Conservation (phyloP, 306 rosid species). For the Datisca glomerata region DNA sequence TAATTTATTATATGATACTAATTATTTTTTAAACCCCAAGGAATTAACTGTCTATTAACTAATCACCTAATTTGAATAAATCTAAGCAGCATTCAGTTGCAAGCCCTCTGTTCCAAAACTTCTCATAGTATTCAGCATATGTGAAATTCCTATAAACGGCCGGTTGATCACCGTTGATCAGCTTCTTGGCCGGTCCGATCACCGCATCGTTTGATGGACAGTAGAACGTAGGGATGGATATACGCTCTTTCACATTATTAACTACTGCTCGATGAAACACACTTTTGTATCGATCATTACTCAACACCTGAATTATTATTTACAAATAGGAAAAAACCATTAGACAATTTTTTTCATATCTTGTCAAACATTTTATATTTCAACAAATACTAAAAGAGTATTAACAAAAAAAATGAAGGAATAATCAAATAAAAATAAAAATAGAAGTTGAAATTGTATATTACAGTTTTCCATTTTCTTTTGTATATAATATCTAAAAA, state of each 20-base stretch:
- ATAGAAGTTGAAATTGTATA: too few species aligned
- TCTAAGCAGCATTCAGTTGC: conserved; percentile 28
- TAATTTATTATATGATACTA: too few species aligned
- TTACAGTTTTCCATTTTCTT: too few species aligned
- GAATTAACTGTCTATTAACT: too few species aligned
- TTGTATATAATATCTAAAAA: too few species aligned
- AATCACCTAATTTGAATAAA: conserved; percentile 31
- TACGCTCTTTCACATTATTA: conserved; percentile 22
- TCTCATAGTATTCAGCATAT: conserved; percentile 23
- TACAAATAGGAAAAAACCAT: background rate
- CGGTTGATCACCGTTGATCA: conserved; percentile 6
- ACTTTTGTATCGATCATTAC: conserved; percentile 36
- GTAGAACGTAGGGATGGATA: conserved; percentile 43
- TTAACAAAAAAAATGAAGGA: too few species aligned
- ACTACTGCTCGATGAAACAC: conserved; percentile 43
- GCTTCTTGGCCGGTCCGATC: conserved; percentile 24
- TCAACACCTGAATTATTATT: conserved; percentile 16
- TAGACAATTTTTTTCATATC: background rate
- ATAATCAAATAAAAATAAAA: too few species aligned
- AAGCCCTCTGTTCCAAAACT: conserved; percentile 38
- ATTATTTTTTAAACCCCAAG: too few species aligned
- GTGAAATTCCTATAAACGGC: conserved; percentile 19
- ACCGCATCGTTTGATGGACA: conserved; percentile 33
- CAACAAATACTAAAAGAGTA: too few species aligned
- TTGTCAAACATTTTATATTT: too few species aligned